Base-by-base conservation (phyloP, 331 rosid genomes). In the Arachis monticola region DNA sequence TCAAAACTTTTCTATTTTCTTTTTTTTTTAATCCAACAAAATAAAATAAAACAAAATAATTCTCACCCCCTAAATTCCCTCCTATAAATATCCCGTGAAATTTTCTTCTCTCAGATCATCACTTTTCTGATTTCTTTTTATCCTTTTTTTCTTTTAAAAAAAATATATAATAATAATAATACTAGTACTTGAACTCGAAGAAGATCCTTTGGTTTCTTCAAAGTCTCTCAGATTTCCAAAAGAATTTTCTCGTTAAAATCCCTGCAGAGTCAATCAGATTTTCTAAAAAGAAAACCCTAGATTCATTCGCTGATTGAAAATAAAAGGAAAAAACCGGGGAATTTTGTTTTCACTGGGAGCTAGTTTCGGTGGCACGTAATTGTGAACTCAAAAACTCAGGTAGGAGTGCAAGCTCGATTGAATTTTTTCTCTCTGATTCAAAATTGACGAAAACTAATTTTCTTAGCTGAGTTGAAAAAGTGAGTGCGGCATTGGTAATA, bases 121-220 rank as follows among this genome's bases (percentile, higher is more conserved):
- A 51, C 59, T 73, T 60, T 80, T 72, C 76, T 74, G 73, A 73
- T 17, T 10, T 32, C 40, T 58, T 30, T 60, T 60, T 59, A 10
- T 2, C n/a, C 38, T 57, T 42, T 59, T 60, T 60, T 38, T 8
- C 0, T 1, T 45, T 45, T 0, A 0, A 42, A 13, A 61, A 10
- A 22, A 0, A 50, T 62, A 46, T 47, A 14, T 27, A 5, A 46
- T 38, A 7, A 10, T 27, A 5, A 46, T 38, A 7, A 10, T 22
- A 60, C 8, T 2, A 32, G 1, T 2, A 58, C 65, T 40, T 32
- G n/a, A 17, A 38, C 5, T 38, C 41, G 41, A 38, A 38, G 41
- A 38, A 64, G 90, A 85, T 88, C 92, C 77, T 90, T 90, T 56
- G 87, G 83, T 85, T 84, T 82, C 74, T 77, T 78, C 77, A 4